Evolutionary conservation across 176 grass and related monocot species (phyloP).

Genomic region (Chrysopogon serrulatus): DNA sequence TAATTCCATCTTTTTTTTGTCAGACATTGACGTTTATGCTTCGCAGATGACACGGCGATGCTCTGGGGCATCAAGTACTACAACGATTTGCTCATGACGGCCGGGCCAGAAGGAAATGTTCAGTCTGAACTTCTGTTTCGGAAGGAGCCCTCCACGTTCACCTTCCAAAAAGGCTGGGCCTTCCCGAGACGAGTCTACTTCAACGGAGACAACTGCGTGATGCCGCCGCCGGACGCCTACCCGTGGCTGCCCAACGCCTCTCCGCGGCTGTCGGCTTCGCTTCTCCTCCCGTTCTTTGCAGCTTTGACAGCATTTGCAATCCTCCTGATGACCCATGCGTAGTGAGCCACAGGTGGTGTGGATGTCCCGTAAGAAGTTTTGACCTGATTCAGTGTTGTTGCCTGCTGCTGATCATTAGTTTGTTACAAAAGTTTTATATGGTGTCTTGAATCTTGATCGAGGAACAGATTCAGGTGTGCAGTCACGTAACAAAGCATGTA

Average conservation of each 20-base stretch:
- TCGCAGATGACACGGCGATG: constrained; percentile 78
- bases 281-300: constrained; percentile 15
- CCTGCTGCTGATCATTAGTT: background rate
- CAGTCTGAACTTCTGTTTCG: constrained; percentile 79
- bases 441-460: background rate
- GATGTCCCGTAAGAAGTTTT: background rate
- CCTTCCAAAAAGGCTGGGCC: constrained; percentile 90
- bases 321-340: constrained; percentile 24
- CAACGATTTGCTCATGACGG: constrained; percentile 68
- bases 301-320: constrained; percentile 7
- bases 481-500: background rate
- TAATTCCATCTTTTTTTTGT: background rate
- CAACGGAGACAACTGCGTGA: constrained; percentile 88
- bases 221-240: constrained; percentile 79
- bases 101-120: constrained; percentile 61
- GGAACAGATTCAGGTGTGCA: constrained; percentile 4
- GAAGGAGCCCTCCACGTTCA: constrained; percentile 58
- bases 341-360: background rate
- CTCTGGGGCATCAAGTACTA: constrained; percentile 89
- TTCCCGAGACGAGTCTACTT: constrained; percentile 77
- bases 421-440: background rate
- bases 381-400: background rate
- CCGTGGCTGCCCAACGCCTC: constrained; percentile 75
- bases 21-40: background rate
- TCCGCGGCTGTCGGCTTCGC: constrained; percentile 1